phyloP scores from a whole-genome alignment of 352 stramenopile genomes.

The Phytophthora pluvialis region DNA sequence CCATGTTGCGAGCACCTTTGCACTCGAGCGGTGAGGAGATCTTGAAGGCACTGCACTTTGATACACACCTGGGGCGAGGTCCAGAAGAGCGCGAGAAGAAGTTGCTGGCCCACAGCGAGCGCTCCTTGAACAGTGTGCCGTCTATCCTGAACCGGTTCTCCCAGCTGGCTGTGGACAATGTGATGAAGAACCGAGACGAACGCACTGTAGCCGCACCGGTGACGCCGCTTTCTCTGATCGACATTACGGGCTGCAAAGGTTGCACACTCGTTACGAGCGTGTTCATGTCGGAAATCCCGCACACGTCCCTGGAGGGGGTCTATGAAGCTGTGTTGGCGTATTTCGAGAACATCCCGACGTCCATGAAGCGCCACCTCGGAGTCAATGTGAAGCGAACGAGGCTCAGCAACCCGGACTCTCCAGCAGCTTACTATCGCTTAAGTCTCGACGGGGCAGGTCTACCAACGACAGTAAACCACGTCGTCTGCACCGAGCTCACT shows the following conservation, averaged over 20 bases:
- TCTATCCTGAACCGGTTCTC: slow-evolving; percentile 17
- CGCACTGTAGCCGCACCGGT: background rate
- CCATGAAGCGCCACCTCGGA: slow-evolving; percentile 27
- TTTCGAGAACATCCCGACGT: slow-evolving; percentile 13
- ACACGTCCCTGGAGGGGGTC: slow-evolving; percentile 23
- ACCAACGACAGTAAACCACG: slow-evolving; percentile 22
- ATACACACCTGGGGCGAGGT: slow-evolving; percentile 11
- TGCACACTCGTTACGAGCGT: slow-evolving; percentile 26
- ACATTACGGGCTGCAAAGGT: slow-evolving; percentile 15
- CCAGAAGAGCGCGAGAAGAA: slow-evolving; percentile 4
- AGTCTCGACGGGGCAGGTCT: slow-evolving; percentile 2
- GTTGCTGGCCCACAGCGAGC: slow-evolving; percentile 20
- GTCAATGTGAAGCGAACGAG: slow-evolving; percentile 10
- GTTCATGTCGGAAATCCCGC: slow-evolving; percentile 32
- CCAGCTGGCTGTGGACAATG: slow-evolving; percentile 11
- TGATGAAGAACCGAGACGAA: background rate
- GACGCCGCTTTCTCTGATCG: slow-evolving; percentile 1
- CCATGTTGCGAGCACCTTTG: slow-evolving; percentile 19
- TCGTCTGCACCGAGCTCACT: slow-evolving; percentile 21
- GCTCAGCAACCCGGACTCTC: slow-evolving; percentile 12
- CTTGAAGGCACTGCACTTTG: slow-evolving; percentile 29
- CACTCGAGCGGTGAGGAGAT: slow-evolving; percentile 18
- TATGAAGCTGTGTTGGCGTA: slow-evolving; percentile 19
- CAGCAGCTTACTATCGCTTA: slow-evolving; percentile 19
- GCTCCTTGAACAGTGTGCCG: slow-evolving; percentile 11